Evolutionary conservation across 1,284 basidiomycete genomes (phyloP), one percentile per base, ranked within the genome.

Genomic region (Ceraceosorus bombacis): DNA sequence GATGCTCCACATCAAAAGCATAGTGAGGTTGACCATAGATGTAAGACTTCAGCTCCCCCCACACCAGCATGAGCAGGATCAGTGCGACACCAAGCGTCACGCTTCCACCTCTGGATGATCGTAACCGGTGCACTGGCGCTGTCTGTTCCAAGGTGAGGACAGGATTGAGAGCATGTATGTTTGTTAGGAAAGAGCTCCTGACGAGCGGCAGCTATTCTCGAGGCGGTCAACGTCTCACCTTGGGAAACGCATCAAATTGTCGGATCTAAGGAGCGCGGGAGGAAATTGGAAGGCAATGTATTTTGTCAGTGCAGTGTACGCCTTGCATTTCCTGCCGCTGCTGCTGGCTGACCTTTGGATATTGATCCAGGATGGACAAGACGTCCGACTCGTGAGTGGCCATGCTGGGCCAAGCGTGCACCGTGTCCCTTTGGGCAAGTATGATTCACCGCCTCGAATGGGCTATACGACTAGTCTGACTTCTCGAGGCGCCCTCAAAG

Each of bases 1-100:
- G 61, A 12, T 62, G 48, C 37, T 76, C 70, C 8, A 76, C 69
- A 5, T 61, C 52, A 50, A 75, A 77, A 9, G 61, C 61, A 43
- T 66, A 69, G 5, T 59, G 58, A 9, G 89, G 87, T 82, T 90
- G 91, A 54, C 92, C 92, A 83, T 88, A 96, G 41, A 97, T 80
- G 74, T 85, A 97, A 72, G 94, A 89, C 53, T 86, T 85, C 51
- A 94, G 79, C 72, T 97, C 93, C 71, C 92, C 90, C 72, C 92
- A 82, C 57, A 90, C 82, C 38, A 92, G 83, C 43, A 89, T 67
- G 56, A 88, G 81, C 13, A 90, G 87, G 52, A 90, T 71, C 13
- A 88, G 63, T 2, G 82, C 81, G 36, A 96, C 85, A 56, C 92
- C 81, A 64, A 95, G 74, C 5, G 94, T 97, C 73, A 94, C 80